Conservation (phyloP, 345 rosid genomes). For the Linum usitatissimum region DNA sequence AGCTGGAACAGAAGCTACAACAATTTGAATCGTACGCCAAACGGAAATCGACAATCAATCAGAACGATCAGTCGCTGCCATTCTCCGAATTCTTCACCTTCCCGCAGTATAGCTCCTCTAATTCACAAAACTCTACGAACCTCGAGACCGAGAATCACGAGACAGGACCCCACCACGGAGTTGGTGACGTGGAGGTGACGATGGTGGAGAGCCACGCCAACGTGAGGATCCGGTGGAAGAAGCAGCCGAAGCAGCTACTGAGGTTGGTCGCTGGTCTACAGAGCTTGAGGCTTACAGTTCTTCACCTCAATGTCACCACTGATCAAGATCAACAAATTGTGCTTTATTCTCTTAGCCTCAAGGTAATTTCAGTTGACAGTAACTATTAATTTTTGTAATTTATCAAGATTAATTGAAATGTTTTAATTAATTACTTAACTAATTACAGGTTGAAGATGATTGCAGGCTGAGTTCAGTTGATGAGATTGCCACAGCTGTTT, state of each 20-base stretch:
- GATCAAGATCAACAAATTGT: slow-evolving; percentile 32
- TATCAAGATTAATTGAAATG: not conserved
- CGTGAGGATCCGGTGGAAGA: slow-evolving; percentile 61
- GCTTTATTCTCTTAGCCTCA: slow-evolving; percentile 67
- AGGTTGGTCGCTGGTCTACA: slow-evolving; percentile 59
- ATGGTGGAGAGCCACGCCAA: slow-evolving; percentile 79
- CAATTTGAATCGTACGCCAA: slow-evolving; percentile 11
- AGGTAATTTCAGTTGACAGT: slow-evolving; percentile 31
- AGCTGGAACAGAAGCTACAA: slow-evolving; percentile 32
- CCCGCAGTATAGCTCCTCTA: slow-evolving; percentile 35
- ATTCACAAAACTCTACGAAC: not conserved
- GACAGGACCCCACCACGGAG: not conserved
- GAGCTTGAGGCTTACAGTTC: slow-evolving; percentile 47
- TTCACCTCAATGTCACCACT: slow-evolving; percentile 75
- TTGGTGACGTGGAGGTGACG: slow-evolving; percentile 69
- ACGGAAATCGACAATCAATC: slow-evolving; percentile 23
- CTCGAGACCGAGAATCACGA: too few species aligned
- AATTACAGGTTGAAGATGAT: slow-evolving; percentile 75
- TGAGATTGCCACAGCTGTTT: slow-evolving; percentile 62
- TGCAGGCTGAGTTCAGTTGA: slow-evolving; percentile 67
- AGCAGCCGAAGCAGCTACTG: slow-evolving; percentile 59
- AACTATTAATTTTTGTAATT: not conserved
- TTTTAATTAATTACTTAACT: slow-evolving; percentile 16
- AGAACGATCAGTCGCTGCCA: slow-evolving; percentile 15
- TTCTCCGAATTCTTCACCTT: slow-evolving; percentile 60